Conservation (phyloP, 2,329 filamentous ascomycete genomes). For the Claviceps digitariae region DNA sequence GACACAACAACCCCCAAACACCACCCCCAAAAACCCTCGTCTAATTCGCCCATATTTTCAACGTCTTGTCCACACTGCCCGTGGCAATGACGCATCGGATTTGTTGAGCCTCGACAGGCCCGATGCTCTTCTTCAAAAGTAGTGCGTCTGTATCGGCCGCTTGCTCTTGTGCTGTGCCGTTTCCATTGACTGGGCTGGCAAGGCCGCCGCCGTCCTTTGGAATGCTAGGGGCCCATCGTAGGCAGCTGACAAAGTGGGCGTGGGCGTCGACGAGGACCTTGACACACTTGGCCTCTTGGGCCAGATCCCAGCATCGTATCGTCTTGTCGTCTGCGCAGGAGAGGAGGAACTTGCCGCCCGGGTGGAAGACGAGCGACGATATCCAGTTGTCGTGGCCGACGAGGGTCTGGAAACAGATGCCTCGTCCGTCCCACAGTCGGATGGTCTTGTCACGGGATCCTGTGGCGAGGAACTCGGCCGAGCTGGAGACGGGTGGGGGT, state of each 20-base stretch:
- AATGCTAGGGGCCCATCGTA: constrained; percentile 67
- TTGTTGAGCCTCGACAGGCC: constrained; percentile 34
- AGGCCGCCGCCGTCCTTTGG: constrained; percentile 7
- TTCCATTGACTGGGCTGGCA: constrained; percentile 2
- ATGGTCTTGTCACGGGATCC: constrained; percentile 86
- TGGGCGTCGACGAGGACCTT: constrained; percentile 68
- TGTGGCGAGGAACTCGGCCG: constrained; percentile 80
- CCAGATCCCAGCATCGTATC: constrained; percentile 83
- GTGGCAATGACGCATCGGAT: constrained; percentile 81
- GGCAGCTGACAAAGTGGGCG: constrained; percentile 71
- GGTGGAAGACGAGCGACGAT: constrained; percentile 73
- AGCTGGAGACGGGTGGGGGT: constrained; percentile 56
- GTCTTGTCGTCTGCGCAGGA: constrained; percentile 85
- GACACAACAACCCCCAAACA: too few species aligned
- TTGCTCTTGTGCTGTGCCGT: constrained; percentile 4
- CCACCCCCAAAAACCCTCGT: too few species aligned
- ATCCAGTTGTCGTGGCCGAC: constrained; percentile 93
- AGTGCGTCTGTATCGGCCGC: constrained; percentile 19
- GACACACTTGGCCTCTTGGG: constrained; percentile 81
- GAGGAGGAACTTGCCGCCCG: constrained; percentile 79
- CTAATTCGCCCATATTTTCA: constrained; percentile 61
- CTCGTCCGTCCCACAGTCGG: constrained; percentile 74
- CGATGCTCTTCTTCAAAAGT: constrained; percentile 33
- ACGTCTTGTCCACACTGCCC: constrained; percentile 68
- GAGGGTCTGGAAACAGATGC: constrained; percentile 72